Evolutionary conservation across 1,284 basidiomycete species (phyloP).

Genomic region (Apiotrichum akiyoshidainum): DNA sequence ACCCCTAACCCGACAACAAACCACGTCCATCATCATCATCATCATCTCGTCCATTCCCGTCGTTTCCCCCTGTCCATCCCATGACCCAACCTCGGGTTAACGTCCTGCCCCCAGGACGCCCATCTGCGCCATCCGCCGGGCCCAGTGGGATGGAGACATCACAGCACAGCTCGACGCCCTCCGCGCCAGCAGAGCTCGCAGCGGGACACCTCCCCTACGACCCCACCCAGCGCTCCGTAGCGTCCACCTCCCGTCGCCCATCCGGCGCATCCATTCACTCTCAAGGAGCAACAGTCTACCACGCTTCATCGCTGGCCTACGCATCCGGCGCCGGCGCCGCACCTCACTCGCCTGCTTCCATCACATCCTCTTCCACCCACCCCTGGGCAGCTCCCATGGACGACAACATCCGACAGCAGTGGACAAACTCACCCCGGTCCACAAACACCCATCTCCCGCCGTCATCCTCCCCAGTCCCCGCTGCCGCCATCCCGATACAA

Average conservation of each 20-base stretch:
- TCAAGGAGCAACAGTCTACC: background rate
- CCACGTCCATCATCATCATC: background rate
- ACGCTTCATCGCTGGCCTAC: background rate
- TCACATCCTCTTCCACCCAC: constrained; percentile 25
- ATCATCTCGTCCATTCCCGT: background rate
- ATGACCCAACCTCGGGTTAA: constrained; percentile 7
- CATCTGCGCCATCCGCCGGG: constrained; percentile 1
- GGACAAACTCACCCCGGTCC: constrained; percentile 8
- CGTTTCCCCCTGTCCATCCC: background rate
- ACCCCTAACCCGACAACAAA: too few relatives aligned
- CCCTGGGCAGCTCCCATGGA: constrained; percentile 12
- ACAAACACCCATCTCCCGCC: background rate
- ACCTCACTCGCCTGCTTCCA: constrained; percentile 25
- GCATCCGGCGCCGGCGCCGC: background rate
- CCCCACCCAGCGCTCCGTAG: background rate
- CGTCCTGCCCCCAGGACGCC: background rate
- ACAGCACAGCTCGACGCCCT: background rate
- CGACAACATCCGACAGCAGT: constrained; percentile 5
- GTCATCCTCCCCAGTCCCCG: too few relatives aligned
- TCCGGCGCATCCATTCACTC: constrained; percentile 26
- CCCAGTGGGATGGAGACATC: constrained; percentile 4
- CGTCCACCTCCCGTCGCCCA: constrained; percentile 19
- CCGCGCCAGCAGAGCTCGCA: too few relatives aligned
- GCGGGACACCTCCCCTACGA: too few relatives aligned
- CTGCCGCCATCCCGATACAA: too few relatives aligned